Evolutionary conservation across 2,329 filamentous ascomycete species (phyloP).

Genomic region (Talaromyces piceae): DNA sequence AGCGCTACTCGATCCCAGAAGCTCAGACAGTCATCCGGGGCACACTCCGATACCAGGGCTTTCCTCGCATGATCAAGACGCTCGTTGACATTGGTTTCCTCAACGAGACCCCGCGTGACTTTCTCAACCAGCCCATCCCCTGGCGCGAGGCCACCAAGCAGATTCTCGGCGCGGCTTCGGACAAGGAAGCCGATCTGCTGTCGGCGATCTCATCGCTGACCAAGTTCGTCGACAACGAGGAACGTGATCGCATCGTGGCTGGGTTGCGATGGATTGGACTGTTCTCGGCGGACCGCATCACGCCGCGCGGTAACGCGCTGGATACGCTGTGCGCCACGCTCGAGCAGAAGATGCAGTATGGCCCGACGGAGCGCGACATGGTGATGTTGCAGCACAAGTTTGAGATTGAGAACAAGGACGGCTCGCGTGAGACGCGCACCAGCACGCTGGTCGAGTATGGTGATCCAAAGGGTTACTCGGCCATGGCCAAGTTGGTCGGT

Average conservation of each 20-base stretch:
- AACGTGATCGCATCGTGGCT: slow-evolving; percentile 61
- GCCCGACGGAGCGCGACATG: slow-evolving; percentile 73
- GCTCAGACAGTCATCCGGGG: slow-evolving; percentile 78
- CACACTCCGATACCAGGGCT: slow-evolving; percentile 79
- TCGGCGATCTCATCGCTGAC: slow-evolving; percentile 69
- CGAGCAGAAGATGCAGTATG: slow-evolving; percentile 87
- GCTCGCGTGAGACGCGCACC: slow-evolving; percentile 12
- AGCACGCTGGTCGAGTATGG: slow-evolving; percentile 13
- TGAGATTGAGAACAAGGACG: slow-evolving; percentile 13
- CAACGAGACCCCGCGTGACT: slow-evolving; percentile 57
- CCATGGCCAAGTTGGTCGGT: slow-evolving; percentile 14
- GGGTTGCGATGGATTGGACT: slow-evolving; percentile 65
- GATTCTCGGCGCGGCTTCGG: slow-evolving; percentile 62
- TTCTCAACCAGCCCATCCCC: slow-evolving; percentile 58
- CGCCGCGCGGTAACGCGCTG: slow-evolving; percentile 67
- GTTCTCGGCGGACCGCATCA: slow-evolving; percentile 63
- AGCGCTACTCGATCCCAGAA: slow-evolving; percentile 88
- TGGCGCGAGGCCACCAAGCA: slow-evolving; percentile 83
- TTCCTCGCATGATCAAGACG: slow-evolving; percentile 81
- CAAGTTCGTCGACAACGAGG: slow-evolving; percentile 59
- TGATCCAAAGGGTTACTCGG: slow-evolving; percentile 13
- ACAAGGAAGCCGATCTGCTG: slow-evolving; percentile 61
- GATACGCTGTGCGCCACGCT: slow-evolving; percentile 86
- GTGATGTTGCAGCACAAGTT: slow-evolving; percentile 62
- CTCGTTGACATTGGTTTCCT: slow-evolving; percentile 90